A percentile compares a stretch with the other conserved stretches of the same genome.
Conservation (phyloP, 768 basidiomycete species). For the Boletus rex-veris region DNA sequence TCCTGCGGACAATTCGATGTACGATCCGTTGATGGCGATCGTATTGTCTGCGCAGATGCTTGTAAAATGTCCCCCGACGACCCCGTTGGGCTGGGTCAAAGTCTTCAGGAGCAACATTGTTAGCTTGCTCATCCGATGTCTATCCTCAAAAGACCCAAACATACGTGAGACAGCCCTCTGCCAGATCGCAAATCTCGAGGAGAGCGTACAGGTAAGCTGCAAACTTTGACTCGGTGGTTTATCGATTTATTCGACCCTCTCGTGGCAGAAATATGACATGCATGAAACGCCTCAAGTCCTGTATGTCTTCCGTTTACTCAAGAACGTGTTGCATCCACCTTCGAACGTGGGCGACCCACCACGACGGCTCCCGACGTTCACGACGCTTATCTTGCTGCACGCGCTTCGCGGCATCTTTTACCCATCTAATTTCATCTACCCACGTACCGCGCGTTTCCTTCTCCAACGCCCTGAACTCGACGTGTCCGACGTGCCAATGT, state of each 20-base stretch:
- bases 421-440: conserved; percentile 86
- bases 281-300: conserved; percentile 75
- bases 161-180: conserved; percentile 62
- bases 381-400: conserved; percentile 80
- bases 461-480: conserved; percentile 86
- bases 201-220: conserved; percentile 55
- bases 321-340: conserved; percentile 11
- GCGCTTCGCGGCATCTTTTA: conserved; percentile 79
- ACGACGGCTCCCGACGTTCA: conserved; percentile 68
- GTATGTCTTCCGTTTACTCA: conserved; percentile 53
- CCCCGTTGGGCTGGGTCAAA: conserved; percentile 74
- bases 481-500: conserved; percentile 79
- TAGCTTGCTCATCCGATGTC: conserved; percentile 63
- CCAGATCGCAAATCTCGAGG: conserved; percentile 60
- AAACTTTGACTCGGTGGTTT: neutral
- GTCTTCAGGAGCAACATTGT: conserved; percentile 79
- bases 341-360: conserved; percentile 49
- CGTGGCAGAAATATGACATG: conserved; percentile 53
- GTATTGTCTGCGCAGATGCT: conserved; percentile 65
- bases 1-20: conserved; percentile 43
- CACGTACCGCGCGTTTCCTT: conserved; percentile 80
- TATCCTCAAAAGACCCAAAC: conserved; percentile 62
- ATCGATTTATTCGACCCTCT: neutral
- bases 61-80: conserved; percentile 51
- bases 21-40: conserved; percentile 79